Conservation (phyloP, 164 flowering plant species). For the Kalanchoe fedtschenkoi region DNA sequence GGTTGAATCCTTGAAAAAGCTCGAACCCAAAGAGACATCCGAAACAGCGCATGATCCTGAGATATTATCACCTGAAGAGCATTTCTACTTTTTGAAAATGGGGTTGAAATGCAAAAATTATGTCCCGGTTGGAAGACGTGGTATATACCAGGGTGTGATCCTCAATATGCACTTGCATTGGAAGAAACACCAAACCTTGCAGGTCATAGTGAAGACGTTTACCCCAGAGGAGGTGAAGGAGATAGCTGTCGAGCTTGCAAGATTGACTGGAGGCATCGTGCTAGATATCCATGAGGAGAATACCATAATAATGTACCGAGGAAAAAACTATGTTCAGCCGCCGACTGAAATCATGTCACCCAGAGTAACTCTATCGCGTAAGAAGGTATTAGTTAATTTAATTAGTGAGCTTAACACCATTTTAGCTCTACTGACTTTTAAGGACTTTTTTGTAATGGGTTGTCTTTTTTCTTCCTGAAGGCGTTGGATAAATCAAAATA, state of each 20-base stretch:
- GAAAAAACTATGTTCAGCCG: conserved; percentile 93
- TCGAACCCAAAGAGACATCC: conserved; percentile 63
- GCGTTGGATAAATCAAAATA: conserved; percentile 86
- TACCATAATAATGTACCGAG: conserved; percentile 93
- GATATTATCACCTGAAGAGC: conserved; percentile 94
- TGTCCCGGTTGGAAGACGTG: conserved; percentile 86
- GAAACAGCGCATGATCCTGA: conserved; percentile 90
- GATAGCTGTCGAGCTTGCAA: conserved; percentile 79
- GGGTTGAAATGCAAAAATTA: conserved; percentile 81
- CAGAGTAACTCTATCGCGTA: conserved; percentile 62
- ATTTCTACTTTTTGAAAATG: conserved; percentile 83
- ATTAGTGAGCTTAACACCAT: neutral
- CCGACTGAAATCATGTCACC: conserved; percentile 99
- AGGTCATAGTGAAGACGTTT: conserved; percentile 83
- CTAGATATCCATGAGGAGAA: conserved; percentile 79
- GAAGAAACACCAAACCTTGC: conserved; percentile 91
- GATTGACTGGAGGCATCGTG: conserved; percentile 92
- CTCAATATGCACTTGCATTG: conserved; percentile 97
- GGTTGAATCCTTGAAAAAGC: conserved; percentile 53
- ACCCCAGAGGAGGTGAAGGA: conserved; percentile 83
- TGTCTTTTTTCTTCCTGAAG: conserved; percentile 21
- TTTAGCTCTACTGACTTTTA: neutral
- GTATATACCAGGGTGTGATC: conserved; percentile 89
- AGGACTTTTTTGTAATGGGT: neutral
- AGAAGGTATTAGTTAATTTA: conserved; percentile 38